Evolutionary conservation across 176 grass and related monocot species (phyloP), one percentile per base, ranked within the genome.

Genomic region (Dactylis glomerata): DNA sequence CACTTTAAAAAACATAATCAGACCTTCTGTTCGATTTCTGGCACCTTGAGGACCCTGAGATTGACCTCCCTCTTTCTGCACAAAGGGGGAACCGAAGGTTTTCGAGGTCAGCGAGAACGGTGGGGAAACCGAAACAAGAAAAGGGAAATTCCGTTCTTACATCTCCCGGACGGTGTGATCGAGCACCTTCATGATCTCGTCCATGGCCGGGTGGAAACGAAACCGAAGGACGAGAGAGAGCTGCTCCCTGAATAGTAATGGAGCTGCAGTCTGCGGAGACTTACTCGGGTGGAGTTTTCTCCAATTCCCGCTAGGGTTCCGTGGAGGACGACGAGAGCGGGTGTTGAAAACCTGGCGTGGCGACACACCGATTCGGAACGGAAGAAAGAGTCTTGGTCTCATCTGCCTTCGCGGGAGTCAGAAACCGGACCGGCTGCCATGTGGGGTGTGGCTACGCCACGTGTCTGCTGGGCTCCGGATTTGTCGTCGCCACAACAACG

Each of bases 11-110:
- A 50, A 10, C 14, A 37, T 37, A 13, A 84, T 26, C 13, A 81
- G 82, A 94, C 95, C 92, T 97, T 94, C 79, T 97, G 92, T 71
- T 97, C 92, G 68, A 97, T 93, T 78, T 88, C 92, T 17, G 91
- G 92, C n/a, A 97, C 95, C 68, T 91, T 93, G 49, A 95, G 84
- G 31, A 97, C 91, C 72, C 91, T 94, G 49, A 92, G 88, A 81
- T 97, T 97, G 42, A 97, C 88, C 82, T 91, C 95, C 59, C 95
- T 84, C 89, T 93, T 97, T 87, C 95, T 97, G 79, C 40, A 76
- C 16, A 45, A 51, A n/a, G n/a, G n/a, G n/a, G n/a, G n/a, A n/a
- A n/a, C n/a, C n/a, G 11, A 82, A 28, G 47, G 1, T 63, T 64
- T 2, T 33, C 26, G 42, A 20, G 44, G 70, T 74, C 26, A 74